Base-by-base conservation (phyloP, 139 green algal genomes). In the Trebouxia sp. region DNA sequence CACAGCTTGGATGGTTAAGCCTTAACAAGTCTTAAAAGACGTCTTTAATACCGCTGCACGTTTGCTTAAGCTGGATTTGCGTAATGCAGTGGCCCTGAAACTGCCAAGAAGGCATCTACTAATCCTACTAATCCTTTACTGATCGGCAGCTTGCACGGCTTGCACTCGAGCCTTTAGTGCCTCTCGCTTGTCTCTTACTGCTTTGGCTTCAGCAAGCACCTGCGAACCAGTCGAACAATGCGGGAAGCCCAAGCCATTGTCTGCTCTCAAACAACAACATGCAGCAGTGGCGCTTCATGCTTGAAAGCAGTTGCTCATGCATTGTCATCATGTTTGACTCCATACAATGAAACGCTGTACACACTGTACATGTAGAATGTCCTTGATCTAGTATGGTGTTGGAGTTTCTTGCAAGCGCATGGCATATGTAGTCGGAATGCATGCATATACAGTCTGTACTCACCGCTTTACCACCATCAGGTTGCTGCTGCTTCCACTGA, bases 381-480 rank as follows among this genome's bases (percentile, higher is more conserved):
- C n/a, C n/a, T n/a, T n/a, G n/a, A n/a, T n/a, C n/a, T n/a, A n/a
- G n/a, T n/a, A n/a, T n/a, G n/a, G n/a, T n/a, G n/a, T n/a, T n/a
- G n/a, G n/a, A n/a, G n/a, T n/a, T n/a, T n/a, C n/a, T n/a, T n/a
- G n/a, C n/a, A n/a, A n/a, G n/a, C n/a, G n/a, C n/a, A n/a, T n/a
- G n/a, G n/a, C n/a, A n/a, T n/a, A n/a, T n/a, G n/a, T n/a, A n/a
- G n/a, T n/a, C n/a, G n/a, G n/a, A n/a, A n/a, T n/a, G n/a, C n/a
- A n/a, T 39, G 56, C 56, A 67, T 67, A 30, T 6, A 26, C n/a
- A n/a, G n/a, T n/a, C n/a, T n/a, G n/a, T 39, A 3, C 39, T 77
- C 22, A 77, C 69, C 69, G 26, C 69, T 77, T 77, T 77, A 17
- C 69, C 69, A 24, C 41, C 41, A 38, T 77, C 69, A 32, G 41